Percentiles rank a stretch among this genome's conserved stretches.
Evolutionary conservation across 2,329 filamentous ascomycete species (phyloP).

Genomic region (Aureobasidium subglaciale): DNA sequence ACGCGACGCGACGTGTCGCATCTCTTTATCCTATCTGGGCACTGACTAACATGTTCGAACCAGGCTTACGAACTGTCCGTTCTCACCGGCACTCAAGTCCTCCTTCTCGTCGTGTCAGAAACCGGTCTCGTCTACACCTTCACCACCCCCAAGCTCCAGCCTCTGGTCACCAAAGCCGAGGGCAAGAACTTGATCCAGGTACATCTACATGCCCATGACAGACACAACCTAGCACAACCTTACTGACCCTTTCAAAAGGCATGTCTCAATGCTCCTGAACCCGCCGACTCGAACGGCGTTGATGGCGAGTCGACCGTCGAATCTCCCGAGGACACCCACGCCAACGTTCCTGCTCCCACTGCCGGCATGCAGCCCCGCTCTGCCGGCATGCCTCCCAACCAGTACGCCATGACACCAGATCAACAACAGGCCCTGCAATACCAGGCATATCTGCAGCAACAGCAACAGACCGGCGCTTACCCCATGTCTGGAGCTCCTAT

Average conservation of each 20-base stretch:
- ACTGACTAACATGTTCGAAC: slow-evolving; percentile 13
- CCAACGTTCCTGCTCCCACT: slow-evolving; percentile 40
- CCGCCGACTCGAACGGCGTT: slow-evolving; percentile 60
- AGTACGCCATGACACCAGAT: slow-evolving; percentile 31
- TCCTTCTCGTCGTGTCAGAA: slow-evolving; percentile 93
- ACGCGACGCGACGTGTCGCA: slow-evolving; percentile 15
- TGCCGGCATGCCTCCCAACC: slow-evolving; percentile 21
- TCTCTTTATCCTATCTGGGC: not conserved
- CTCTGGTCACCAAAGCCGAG: slow-evolving; percentile 94
- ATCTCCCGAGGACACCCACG: slow-evolving; percentile 81
- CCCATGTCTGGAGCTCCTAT: slow-evolving; percentile 29
- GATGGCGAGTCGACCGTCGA: slow-evolving; percentile 56
- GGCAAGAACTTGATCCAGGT: slow-evolving; percentile 99
- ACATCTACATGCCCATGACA: slow-evolving; percentile 25
- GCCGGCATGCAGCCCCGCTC: slow-evolving; percentile 27
- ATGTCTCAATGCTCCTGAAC: slow-evolving; percentile 93
- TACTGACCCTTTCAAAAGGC: slow-evolving; percentile 53
- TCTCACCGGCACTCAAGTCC: slow-evolving; percentile 92
- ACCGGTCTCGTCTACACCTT: slow-evolving; percentile 97
- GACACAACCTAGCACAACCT: slow-evolving; percentile 22
- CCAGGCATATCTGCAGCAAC: slow-evolving; percentile 33
- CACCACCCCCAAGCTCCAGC: slow-evolving; percentile 95
- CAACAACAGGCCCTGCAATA: slow-evolving; percentile 35
- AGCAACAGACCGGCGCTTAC: slow-evolving; percentile 30
- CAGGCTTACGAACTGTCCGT: slow-evolving; percentile 93